phyloP scores from a whole-genome alignment of 108 stramenopile species.

The Cyclotella cryptica region DNA sequence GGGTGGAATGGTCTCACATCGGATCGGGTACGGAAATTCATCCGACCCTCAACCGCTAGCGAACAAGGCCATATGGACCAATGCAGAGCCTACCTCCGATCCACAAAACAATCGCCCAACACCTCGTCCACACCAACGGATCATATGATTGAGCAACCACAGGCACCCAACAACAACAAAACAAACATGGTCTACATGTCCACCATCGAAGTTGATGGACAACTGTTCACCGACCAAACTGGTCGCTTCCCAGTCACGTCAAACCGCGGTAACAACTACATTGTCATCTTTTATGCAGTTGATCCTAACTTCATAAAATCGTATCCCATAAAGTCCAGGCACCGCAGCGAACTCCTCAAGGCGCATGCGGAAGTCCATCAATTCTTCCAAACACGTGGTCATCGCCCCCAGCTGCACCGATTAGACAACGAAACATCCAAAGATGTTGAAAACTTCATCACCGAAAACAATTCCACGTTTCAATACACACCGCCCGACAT shows the following conservation, averaged over 20 bases:
- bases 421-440: constrained; percentile 28
- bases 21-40: neutral
- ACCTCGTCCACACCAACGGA: neutral
- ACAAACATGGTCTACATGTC: constrained; percentile 29
- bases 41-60: constrained; percentile 20
- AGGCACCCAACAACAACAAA: constrained; percentile 4
- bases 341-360: neutral
- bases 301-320: constrained; percentile 47
- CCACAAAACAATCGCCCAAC: constrained; percentile 26
- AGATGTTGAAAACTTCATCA: neutral
- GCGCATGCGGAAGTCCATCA: neutral
- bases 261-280: constrained; percentile 31
- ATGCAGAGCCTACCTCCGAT: constrained; percentile 6
- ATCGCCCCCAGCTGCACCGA: constrained; percentile 11
- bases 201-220: constrained; percentile 8
- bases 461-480: neutral
- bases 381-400: neutral
- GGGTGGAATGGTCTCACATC: constrained; percentile 38
- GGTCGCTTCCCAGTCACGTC: constrained; percentile 44
- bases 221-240: constrained; percentile 44
- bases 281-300: constrained; percentile 48
- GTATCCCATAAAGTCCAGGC: constrained; percentile 20
- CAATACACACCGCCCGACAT: constrained; percentile 47
- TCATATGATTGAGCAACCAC: neutral
- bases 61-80: constrained; percentile 48